Evolutionary conservation across 768 basidiomycete species (phyloP), one percentile per base, ranked within the genome.

Genomic region (Auriscalpium microsporum): DNA sequence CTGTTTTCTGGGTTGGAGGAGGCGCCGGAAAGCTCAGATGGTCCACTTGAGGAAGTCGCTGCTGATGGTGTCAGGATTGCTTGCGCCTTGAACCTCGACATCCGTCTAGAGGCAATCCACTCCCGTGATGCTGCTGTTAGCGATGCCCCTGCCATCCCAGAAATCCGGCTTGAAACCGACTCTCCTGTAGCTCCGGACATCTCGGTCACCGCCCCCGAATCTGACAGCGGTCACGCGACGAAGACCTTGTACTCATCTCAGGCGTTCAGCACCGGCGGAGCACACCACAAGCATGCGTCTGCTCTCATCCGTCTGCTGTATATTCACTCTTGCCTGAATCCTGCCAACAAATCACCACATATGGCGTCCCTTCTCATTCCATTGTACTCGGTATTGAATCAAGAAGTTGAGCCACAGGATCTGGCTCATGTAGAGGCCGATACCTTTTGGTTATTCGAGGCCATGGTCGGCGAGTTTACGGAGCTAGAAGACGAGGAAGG

Each of bases 371-470:
- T 90, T 10, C 74, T 90, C 10, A 75, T 90, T 14, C 85, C 86
- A 0, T 64, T 90, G 21, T 89, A 88, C 66, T 75, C 77, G 8
- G 79, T 78, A 0, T 70, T 89, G 49, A 68, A 72, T 16, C 78
- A 80, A 63, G 87, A 90, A 63, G 73, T 82, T 1, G 78, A 86
- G 16, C 68, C 75, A 0, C 77, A 80, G 53, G 84, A 87, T 45
- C 65, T 78, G 10, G 74, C 78, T 0, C 86, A 90, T 65, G 77
- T 77, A 5, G 89, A 91, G 67, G 88, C 89, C 2, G 89, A 91
- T 62, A 78, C 84, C 0, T 91, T 91, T 66, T 91, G 88, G 89
- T 63, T 90, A 5, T 86, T 90, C 54, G 87, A 90, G 66, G 78
- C 82, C 0, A 74, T 90, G 61, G 71, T 89, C 0, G 81, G 82